Conservation (phyloP, 495 filamentous ascomycete species). For the Penicillium silybi region DNA sequence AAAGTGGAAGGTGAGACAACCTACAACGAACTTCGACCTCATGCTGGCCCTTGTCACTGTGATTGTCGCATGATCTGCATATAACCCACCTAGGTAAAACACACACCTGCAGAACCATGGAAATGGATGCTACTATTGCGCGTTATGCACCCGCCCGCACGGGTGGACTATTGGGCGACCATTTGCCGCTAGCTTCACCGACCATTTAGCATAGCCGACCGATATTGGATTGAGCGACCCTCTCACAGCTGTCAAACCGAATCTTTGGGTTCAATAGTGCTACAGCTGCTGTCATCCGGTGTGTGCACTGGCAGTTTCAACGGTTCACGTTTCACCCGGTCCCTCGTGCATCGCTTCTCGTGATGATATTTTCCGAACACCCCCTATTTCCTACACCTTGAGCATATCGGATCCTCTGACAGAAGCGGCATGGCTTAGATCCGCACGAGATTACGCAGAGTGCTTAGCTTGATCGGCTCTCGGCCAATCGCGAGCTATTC, state of each 20-base stretch:
- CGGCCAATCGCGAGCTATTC: not conserved
- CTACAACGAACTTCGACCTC: not conserved
- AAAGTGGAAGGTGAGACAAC: not conserved
- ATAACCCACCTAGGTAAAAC: conserved; percentile 1
- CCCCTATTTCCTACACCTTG: conserved; percentile 2
- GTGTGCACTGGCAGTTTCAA: not conserved
- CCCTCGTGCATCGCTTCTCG: not conserved
- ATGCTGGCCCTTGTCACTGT: not conserved
- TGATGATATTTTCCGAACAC: not conserved
- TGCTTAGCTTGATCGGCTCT: conserved; percentile 2
- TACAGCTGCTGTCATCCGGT: not conserved
- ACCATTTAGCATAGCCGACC: conserved; percentile 10
- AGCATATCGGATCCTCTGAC: not conserved
- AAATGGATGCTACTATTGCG: conserved; percentile 7
- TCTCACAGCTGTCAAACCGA: conserved; percentile 19
- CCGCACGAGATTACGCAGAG: not conserved
- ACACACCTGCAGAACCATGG: conserved; percentile 11
- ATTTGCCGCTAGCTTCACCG: conserved; percentile 13
- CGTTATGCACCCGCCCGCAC: not conserved
- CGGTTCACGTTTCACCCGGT: not conserved
- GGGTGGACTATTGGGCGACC: conserved; percentile 23
- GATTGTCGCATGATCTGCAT: conserved; percentile 13
- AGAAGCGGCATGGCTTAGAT: not conserved
- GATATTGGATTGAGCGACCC: not conserved
- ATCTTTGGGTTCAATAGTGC: conserved; percentile 22